Base-by-base conservation (phyloP, 495 filamentous ascomycete species). In the Penicillium arizonense region DNA sequence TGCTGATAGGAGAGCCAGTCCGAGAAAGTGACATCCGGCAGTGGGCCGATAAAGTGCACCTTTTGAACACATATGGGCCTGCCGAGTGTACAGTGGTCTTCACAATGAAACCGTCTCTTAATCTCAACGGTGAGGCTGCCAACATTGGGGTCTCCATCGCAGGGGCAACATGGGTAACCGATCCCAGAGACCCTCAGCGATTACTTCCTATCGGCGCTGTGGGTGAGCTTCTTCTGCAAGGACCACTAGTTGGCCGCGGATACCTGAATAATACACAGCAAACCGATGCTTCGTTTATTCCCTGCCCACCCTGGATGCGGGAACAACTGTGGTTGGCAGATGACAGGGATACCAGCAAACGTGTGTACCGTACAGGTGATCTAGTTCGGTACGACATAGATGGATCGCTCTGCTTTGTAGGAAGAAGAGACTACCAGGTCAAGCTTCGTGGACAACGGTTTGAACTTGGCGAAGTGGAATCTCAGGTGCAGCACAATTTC, bases 1-100 rank as follows among this genome's bases (percentile, higher is more conserved):
- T 63, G 11, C 46, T 75, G 1, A 69, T 56, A 7, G 75, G 75
- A 10, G 75, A 78, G 46, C 62, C 76, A 4, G 63, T 82, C 59
- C 54, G 68, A 2, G 57, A 67, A 37, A 65, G 68, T 16, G 50
- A 72, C 33, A 50, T 78, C 6, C 43, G 54, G 6, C 63, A 56
- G 8, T 84, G 82, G 82, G 72, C 69, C 7, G 63, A 65, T 13
- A 63, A 64, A 16, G 56, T 70, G 14, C 66, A 55, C 40, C 65
- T 79, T 18, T 53, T 80, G 26, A 79, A 79, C 43, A 74, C 64
- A 2, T 85, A 85, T 56, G 82, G 82, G 0, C 82, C 82, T 0
- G 68, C 64, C 1, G 81, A 83, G 59, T 74, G 65, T 53, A 45
- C 52, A 11, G 44, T 50, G 14, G 48, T 48, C 20, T 41, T 24